Evolutionary conservation across 805 yeast genomes (phyloP), one percentile per base, ranked within the genome.

Genomic region (Torulaspora gathmanii): DNA sequence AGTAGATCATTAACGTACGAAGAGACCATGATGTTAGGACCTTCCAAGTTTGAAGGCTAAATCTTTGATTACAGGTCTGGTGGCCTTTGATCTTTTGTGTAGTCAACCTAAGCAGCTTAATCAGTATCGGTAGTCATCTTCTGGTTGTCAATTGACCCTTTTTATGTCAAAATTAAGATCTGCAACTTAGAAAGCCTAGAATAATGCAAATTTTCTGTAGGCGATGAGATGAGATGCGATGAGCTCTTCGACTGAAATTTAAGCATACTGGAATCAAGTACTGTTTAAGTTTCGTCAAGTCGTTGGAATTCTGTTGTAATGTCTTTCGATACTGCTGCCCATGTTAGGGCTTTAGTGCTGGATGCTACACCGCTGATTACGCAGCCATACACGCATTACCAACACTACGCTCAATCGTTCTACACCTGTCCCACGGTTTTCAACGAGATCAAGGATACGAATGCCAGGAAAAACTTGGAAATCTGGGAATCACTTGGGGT

Each of bases 351-450:
- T 1, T 71, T 95, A 45, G 86, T 87, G 27, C 73, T 93, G 53
- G 99, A 93, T 75, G 98, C 99, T 3, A 93, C 96, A 40, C 99
- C 99, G 5, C 70, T 93, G 54, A 85, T 93, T 55, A 84, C 95
- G 1, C 95, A 87, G 57, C 74, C 93, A 4, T 86, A 86, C 10
- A 74, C 89, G 2, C 77, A 82, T 16, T 71, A 93, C 36, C 80
- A 82, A 56, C 78, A 77, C 52, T 78, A 75, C 60, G 97, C 95
- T 1, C 65, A 74, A 13, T 64, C 68, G n/a, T 86, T 86, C 58
- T 84, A 73, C 63, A 90, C 97, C 11, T 87, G 97, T 1, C 97
- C 98, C 11, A 90, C 96, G 1, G 98, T 93, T 13, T 79, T 75
- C 56, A 73, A 76, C 25, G 99, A 93, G 69, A 80, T 93, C 61